Evolutionary conservation across 805 yeast genomes (phyloP).

Genomic region (Suhomyces kilbournensis): DNA sequence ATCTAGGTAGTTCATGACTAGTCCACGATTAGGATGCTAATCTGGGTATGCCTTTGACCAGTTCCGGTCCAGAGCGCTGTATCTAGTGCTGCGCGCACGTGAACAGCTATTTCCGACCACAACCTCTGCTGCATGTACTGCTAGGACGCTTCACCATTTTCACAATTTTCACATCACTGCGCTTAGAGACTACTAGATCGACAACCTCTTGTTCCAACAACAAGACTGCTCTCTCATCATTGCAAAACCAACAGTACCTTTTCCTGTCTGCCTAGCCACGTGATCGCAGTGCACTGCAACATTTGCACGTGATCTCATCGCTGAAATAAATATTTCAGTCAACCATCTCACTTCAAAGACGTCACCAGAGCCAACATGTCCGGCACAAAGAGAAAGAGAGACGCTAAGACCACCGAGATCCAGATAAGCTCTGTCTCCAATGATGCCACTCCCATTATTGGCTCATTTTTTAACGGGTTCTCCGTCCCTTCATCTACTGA

Average conservation of each 20-base stretch:
- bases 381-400: slow-evolving; percentile 26
- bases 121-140: not conserved
- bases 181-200: not conserved
- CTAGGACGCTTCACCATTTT: not conserved
- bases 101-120: not conserved
- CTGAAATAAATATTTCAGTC: slow-evolving; percentile 5
- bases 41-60: not conserved
- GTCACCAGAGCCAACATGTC: slow-evolving; percentile 8
- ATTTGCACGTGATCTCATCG: slow-evolving; percentile 2
- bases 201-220: not conserved
- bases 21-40: not conserved
- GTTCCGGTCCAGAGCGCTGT: not conserved
- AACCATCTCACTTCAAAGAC: not conserved
- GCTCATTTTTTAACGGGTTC: slow-evolving; percentile 80
- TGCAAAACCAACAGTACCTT: not conserved
- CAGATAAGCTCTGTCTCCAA: slow-evolving; percentile 38
- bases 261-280: not conserved
- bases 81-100: not conserved
- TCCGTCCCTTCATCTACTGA: slow-evolving; percentile 54
- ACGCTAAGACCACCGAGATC: slow-evolving; percentile 32
- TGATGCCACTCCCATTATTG: slow-evolving; percentile 51
- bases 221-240: not conserved
- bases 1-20: slow-evolving; percentile 3
- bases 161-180: not conserved
- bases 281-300: not conserved